Base-by-base conservation (phyloP, 169 alveolate species). In the Plasmodium gallinaceum region DNA sequence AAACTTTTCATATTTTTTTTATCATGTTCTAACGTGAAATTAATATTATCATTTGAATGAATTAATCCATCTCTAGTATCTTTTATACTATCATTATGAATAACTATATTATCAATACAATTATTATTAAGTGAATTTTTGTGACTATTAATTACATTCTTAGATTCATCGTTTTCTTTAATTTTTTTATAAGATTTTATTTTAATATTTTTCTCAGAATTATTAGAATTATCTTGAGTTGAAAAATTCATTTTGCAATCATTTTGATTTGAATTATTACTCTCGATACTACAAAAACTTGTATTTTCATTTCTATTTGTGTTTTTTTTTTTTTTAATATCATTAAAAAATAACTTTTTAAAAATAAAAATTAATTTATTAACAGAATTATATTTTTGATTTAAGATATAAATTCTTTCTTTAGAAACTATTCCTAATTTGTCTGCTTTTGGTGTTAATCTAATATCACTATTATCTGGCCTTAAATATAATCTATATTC, bases 381-480 rank as follows among this genome's bases (percentile, higher is more conserved):
- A 14, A 80, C 76, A 12, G 90, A 54, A 52, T 52, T 12, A 68
- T 80, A 94, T 65, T 94, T 94, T 60, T 80, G 94, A 37, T 76
- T 87, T 64, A 92, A 69, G 54, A 86, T 62, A 9, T 89, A 92
- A 12, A 94, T 20, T 22, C 96, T 74, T 52, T 71, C 86, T 4
- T 94, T 78, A 9, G 91, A 73, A 7, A 96, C 72, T 8, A 96
- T 88, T 0, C 98, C 98, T 42, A 94, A 58, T 16, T 93, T 74
- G 18, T 89, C 74, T 10, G 96, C 98, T 85, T 91, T 89, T 43
- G 88, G 92, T 12, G 96, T 91, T 60, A 96, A 92, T 88, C 98
- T 93, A 64, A 95, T 90, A 88, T 96, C 98, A 18, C 95, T 94
- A 57, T 96, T 96, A 71, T 96, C 98, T 6, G 96, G 94, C 46